Evolutionary conservation across 352 stramenopile genomes (phyloP), one percentile per base, ranked within the genome.

Genomic region (Blastocystis sp.): DNA sequence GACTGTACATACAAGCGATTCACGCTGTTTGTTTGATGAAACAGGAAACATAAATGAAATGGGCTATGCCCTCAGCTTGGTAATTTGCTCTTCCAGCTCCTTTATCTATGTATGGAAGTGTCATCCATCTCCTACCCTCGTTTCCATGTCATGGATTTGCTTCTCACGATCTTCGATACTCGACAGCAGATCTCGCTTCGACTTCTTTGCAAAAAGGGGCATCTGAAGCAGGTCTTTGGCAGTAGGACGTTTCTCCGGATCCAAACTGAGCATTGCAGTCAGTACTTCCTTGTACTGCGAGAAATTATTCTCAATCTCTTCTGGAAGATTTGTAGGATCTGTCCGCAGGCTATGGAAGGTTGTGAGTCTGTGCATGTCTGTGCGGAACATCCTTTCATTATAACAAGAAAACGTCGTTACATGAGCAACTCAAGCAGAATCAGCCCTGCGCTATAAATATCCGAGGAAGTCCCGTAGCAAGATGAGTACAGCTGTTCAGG

Each of bases 381-480:
- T 80, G 9, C 43, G 29, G 34, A 80, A 80, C 70, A 80, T 80
- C 70, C 70, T 80, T 43, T 7, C 13, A 41, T 76, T 8, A 76
- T 9, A 23, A 6, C 11, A 20, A 9, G 13, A 20, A 8, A 20
- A 8, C 13, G 26, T n/a, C 11, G 6, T 41, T 15, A 80, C 70
- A 80, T 80, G 9, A 80, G 70, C 6, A 80, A n/a, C 54, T 80
- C 70, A 9, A 80, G 13, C 7, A 80, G 70, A 34, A 80, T 80
- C 41, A 80, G 34, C 47, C 70, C 70, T 7, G 70, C 54, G 29
- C 18, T 47, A n/a, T 39, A 80, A 53, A 80, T 80, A 39, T 80
- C 70, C 9, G 70, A 80, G 7, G 37, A 62, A 0, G 70, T 80
- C 0, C n/a, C 45, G 34, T 80, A 80, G 54, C 20, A 15, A 26